Base-by-base conservation (phyloP, 352 stramenopile species). In the Blastocystis sp. region DNA sequence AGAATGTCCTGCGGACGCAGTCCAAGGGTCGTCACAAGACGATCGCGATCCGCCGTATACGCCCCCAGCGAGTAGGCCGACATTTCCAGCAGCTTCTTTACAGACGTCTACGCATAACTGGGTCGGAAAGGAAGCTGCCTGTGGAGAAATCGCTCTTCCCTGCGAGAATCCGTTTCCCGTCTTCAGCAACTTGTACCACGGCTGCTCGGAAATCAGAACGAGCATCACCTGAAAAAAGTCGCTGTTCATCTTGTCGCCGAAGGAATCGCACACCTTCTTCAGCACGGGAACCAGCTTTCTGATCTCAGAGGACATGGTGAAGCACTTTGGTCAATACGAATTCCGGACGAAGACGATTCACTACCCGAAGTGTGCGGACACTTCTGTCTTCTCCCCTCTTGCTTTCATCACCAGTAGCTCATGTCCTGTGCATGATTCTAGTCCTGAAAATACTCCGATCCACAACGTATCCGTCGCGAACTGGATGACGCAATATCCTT, bases 171-270 rank as follows among this genome's bases (percentile, higher is more conserved):
- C 28, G 19, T 65, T 54, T 11, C 42, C 40, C 3, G 66, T 65
- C 11, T 81, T 21, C 6, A 81, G 48, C 3, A 68, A 65, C 28
- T 66, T 43, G n/a, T 65, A 42, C 71, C 71, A 81, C 34, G 71
- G 71, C 40, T 81, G 71, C 43, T 81, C 71, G 7, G 71, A 81
- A 54, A 65, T 21, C 7, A 81, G 48, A 38, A 81, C n/a, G 28
- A 42, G 28, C 71, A 81, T 81, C 14, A 81, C 71, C 24, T 81
- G 52, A 0, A 81, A 19, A 64, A 81, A 81, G 34, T 65, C 60
- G 0, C 14, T 45, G 59, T 81, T 81, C 71, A 81, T 81, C 28
- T 59, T n/a, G n/a, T 81, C 71, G 52, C 71, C 71, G 3, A 63
- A 81, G 21, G 71, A 64, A 38, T 81, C 45, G 66, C 52, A 81